A percentile compares a stretch with the other conserved stretches of the same genome.
Conservation (phyloP, 805 yeast species). For the Metschnikowia cubensis region DNA sequence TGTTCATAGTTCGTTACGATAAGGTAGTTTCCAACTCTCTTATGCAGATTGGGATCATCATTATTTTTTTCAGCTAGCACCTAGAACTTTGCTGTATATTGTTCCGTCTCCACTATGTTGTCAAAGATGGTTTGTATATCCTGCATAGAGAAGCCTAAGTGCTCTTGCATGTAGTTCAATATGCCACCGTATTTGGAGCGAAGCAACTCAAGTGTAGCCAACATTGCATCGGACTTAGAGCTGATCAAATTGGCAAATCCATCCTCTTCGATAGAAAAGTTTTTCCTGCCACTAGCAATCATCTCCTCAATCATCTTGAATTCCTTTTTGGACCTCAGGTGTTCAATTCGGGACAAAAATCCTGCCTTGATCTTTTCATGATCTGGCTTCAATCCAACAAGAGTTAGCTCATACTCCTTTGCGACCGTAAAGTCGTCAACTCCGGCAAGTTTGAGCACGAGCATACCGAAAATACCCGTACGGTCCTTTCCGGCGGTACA, state of each 20-base stretch:
- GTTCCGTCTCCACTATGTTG: slow-evolving; percentile 10
- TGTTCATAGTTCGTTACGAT: too few species aligned
- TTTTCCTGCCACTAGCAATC: slow-evolving; percentile 35
- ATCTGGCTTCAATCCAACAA: slow-evolving; percentile 56
- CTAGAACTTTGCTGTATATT: slow-evolving; percentile 1
- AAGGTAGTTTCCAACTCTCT: too few species aligned
- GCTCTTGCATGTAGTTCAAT: slow-evolving; percentile 40
- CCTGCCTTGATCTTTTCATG: slow-evolving; percentile 34
- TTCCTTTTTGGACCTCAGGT: slow-evolving; percentile 25
- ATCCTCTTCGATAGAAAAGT: slow-evolving; percentile 43
- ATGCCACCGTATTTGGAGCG: slow-evolving; percentile 52
- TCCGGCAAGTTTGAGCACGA: slow-evolving; percentile 58
- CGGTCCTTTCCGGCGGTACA: slow-evolving; percentile 89
- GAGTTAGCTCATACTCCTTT: slow-evolving; percentile 73
- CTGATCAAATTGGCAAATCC: slow-evolving; percentile 60
- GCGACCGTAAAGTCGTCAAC: slow-evolving; percentile 64
- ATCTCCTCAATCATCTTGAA: slow-evolving; percentile 19
- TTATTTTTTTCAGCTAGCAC: too few species aligned
- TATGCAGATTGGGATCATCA: too few species aligned
- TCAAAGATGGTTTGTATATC: slow-evolving; percentile 36
- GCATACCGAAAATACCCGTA: slow-evolving; percentile 71
- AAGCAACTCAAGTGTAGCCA: slow-evolving; percentile 54
- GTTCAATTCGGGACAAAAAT: slow-evolving; percentile 30
- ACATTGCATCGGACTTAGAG: slow-evolving; percentile 67
- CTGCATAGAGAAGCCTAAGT: slow-evolving; percentile 41